Evolutionary conservation across 306 rosid genomes (phyloP).

Genomic region (Pueraria montana): DNA sequence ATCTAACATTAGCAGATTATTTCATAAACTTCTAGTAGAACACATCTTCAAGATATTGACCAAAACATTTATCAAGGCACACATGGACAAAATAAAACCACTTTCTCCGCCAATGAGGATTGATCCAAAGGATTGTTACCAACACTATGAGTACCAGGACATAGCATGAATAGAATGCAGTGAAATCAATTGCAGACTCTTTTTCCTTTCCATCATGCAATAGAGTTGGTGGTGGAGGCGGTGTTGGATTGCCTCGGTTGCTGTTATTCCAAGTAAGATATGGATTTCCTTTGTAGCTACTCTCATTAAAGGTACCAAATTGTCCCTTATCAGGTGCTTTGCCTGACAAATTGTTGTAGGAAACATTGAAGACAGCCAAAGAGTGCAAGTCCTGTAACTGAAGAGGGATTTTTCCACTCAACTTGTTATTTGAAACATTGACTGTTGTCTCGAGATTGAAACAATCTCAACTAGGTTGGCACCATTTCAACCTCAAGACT

Average conservation of each 20-base stretch:
- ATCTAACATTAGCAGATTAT: background rate
- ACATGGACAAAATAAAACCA: constrained; percentile 28
- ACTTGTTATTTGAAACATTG: constrained; percentile 44
- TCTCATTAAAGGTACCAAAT: constrained; percentile 31
- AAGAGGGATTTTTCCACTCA: constrained; percentile 44
- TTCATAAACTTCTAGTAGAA: background rate
- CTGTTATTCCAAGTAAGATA: constrained; percentile 1
- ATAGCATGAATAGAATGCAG: constrained; percentile 4
- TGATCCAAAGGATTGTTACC: constrained; percentile 22
- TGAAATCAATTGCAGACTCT: constrained; percentile 24
- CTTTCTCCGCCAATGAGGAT: background rate
- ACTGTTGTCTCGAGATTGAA: too few relatives aligned
- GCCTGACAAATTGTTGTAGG: constrained; percentile 34
- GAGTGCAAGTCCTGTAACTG: background rate
- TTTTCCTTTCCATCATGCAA: background rate
- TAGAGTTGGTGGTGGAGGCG: background rate
- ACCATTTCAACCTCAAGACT: too few relatives aligned
- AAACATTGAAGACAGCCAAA: constrained; percentile 42
- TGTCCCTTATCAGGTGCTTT: background rate
- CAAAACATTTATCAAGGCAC: constrained; percentile 20
- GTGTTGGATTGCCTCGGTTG: background rate
- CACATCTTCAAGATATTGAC: constrained; percentile 2
- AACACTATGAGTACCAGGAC: background rate
- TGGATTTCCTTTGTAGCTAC: constrained; percentile 34
- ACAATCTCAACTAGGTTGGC: too few relatives aligned